Base-by-base conservation (phyloP, 2,329 filamentous ascomycete species). In the Alternaria incomplexa region DNA sequence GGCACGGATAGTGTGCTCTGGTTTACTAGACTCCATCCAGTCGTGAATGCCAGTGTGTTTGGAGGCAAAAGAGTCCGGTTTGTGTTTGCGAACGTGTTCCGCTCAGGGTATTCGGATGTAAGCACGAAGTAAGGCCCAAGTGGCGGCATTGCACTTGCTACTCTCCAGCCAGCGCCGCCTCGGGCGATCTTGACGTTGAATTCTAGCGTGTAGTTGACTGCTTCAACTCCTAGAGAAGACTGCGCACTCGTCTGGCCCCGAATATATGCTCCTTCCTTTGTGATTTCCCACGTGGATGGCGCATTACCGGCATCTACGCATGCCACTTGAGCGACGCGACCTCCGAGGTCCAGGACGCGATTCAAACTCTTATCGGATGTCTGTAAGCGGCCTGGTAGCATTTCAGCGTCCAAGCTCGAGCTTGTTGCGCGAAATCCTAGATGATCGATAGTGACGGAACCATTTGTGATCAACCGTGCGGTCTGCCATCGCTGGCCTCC, bases 401-500 rank as follows among this genome's bases (percentile, higher is more conserved):
- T 10, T 13, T 58, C 12, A 1, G n/a, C 40, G 5, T 58, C 47
- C 11, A 20, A 13, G 15, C 56, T 45, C 3, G 43, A 46, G 51
- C 58, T 56, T 2, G 75, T 80, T 1, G 72, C 59, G 47, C 67
- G 69, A 12, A 82, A 74, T 0, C 81, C 81, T 2, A 81, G 60
- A 2, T 61, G 51, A 6, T 62, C 66, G 53, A 83, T 73, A 0
- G 67, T 72, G 4, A 83, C 61, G 2, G 70, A 71, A 1, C 68
- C 72, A 22, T 79, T 72, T 0, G 77, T 80, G 17, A 83, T 66
- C 0, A 83, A 68, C 3, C 72, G 70, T 23, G 82, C 67, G 0
- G 79, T 76, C 61, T 82, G 74, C 81, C 81, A 83, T 64, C 78
- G 67, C 63, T 81, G 80, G 0, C 79, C 80, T 5, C 81, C 82